Conservation (phyloP, 345 rosid genomes). For the Hibiscus syriacus region DNA sequence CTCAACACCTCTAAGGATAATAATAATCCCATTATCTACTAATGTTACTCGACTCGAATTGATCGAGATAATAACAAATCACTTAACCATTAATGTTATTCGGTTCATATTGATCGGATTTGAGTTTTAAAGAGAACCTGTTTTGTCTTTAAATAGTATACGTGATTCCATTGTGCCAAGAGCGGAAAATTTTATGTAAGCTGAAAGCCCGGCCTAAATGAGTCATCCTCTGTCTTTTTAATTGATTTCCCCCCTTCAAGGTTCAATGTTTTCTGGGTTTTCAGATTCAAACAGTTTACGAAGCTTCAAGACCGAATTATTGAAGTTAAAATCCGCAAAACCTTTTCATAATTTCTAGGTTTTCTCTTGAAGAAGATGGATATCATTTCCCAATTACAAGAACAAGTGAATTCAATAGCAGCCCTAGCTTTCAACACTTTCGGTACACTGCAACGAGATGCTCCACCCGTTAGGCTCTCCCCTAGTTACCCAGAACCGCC, state of each 20-base stretch:
- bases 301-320: neutral
- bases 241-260: neutral
- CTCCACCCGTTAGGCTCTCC: slow-evolving; percentile 77
- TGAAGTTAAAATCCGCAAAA: neutral
- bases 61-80: too few species aligned
- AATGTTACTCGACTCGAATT: too few species aligned
- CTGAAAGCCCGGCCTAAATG: neutral
- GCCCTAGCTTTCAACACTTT: slow-evolving; percentile 72
- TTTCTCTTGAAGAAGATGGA: slow-evolving; percentile 41
- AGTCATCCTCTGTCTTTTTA: too few species aligned
- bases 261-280: neutral
- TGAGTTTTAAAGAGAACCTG: neutral
- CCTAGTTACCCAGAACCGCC: slow-evolving; percentile 80
- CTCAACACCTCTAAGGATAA: too few species aligned
- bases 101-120: too few species aligned
- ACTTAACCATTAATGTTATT: too few species aligned
- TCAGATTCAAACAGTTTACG: neutral
- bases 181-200: neutral
- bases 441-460: slow-evolving; percentile 77
- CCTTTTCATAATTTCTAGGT: neutral
- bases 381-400: slow-evolving; percentile 90
- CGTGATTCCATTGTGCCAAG: neutral
- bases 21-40: too few species aligned
- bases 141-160: too few species aligned
- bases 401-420: slow-evolving; percentile 71